Percentiles rank a stretch among this genome's conserved stretches.
Evolutionary conservation across 371 early-diverging fungal genomes (phyloP).

Genomic region (Lichtheimia ramosa): DNA sequence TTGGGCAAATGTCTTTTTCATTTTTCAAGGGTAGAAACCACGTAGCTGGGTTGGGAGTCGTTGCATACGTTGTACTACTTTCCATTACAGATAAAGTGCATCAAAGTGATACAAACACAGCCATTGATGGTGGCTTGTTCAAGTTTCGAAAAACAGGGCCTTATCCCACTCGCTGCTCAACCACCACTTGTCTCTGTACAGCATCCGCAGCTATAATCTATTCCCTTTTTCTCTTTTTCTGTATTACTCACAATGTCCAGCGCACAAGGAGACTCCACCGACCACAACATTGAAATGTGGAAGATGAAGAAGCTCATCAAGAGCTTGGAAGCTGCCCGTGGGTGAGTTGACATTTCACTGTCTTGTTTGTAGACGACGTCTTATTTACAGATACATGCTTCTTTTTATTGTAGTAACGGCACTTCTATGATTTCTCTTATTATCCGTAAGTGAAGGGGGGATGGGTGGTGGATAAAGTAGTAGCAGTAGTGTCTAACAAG

Average conservation of each 20-base stretch:
- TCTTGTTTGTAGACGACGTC: neutral
- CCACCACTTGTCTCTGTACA: too few relatives aligned
- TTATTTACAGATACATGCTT: neutral
- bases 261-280: constrained; percentile 25
- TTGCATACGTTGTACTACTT: too few relatives aligned
- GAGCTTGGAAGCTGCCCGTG: constrained; percentile 92
- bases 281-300: constrained; percentile 93
- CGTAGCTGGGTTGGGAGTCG: too few relatives aligned
- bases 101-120: too few relatives aligned
- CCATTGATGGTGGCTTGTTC: too few relatives aligned
- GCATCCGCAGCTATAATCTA: too few relatives aligned
- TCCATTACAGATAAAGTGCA: too few relatives aligned
- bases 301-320: constrained; percentile 98
- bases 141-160: too few relatives aligned
- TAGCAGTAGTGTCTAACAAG: neutral
- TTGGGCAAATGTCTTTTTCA: too few relatives aligned
- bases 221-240: too few relatives aligned
- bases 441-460: constrained; percentile 64
- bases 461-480: neutral
- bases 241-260: constrained; percentile 14
- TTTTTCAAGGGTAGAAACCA: too few relatives aligned
- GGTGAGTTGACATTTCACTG: constrained; percentile 58
- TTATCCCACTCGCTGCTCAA: too few relatives aligned
- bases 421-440: constrained; percentile 99
- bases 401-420: constrained; percentile 77